phyloP scores from a whole-genome alignment of 306 rosid species.

The Dryas octopetala region DNA sequence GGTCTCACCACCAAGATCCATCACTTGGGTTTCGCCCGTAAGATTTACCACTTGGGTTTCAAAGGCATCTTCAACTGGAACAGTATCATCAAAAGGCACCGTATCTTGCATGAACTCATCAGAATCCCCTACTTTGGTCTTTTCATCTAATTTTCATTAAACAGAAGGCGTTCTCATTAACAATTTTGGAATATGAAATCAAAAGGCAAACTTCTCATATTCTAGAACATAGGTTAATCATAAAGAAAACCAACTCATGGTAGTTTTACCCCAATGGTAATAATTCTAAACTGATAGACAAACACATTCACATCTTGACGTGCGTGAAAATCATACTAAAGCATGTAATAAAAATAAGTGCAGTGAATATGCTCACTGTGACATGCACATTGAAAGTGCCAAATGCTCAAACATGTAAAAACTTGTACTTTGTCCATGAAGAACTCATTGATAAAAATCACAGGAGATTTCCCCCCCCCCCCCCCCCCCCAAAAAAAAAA shows the following conservation, averaged over 20 bases:
- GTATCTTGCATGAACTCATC: constrained; percentile 38
- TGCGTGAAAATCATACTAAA: neutral
- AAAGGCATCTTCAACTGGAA: constrained; percentile 25
- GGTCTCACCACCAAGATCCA: constrained; percentile 40
- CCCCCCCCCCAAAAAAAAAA: no score
- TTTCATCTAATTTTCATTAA: constrained; percentile 34
- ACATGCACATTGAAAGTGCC: neutral
- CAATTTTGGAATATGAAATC: neutral
- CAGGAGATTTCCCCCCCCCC: neutral
- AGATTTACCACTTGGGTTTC: constrained; percentile 50
- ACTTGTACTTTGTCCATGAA: neutral
- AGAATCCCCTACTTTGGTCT: constrained; percentile 19
- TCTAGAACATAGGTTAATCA: neutral
- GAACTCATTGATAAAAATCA: neutral
- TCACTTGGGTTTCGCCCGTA: constrained; percentile 55
- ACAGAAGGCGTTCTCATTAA: neutral
- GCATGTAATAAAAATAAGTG: neutral
- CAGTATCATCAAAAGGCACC: constrained; percentile 32
- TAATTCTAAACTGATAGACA: neutral
- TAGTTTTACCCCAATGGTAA: neutral
- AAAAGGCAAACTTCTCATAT: neutral
- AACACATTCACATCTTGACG: neutral
- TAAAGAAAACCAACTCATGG: neutral
- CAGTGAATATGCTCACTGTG: neutral
- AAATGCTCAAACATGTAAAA: neutral